These are phyloP conservation scores for Hymenoscyphus scutula DNA, from an alignment of 2,329 filamentous ascomycete genomes.

Conservation along the genomic window DNA sequence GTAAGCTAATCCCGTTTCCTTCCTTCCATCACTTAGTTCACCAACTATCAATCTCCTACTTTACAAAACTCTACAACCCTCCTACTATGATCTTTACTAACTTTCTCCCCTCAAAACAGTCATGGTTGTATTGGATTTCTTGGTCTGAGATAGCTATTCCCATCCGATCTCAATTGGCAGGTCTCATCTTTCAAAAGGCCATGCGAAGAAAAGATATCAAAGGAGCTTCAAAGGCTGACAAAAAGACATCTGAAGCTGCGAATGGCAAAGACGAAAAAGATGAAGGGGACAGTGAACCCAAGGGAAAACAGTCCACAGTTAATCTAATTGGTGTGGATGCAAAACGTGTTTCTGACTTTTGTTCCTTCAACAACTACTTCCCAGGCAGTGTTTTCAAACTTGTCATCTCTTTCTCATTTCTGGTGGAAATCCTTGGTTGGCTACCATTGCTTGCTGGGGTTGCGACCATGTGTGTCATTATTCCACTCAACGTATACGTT, in stretches of 20 bases:
- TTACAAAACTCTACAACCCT: not conserved
- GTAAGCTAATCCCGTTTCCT: not conserved
- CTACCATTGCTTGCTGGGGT: conserved; percentile 64
- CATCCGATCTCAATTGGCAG: conserved; percentile 66
- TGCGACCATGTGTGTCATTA: conserved; percentile 58
- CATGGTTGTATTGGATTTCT: conserved; percentile 64
- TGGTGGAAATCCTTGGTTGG: conserved; percentile 71
- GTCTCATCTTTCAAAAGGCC: conserved; percentile 73
- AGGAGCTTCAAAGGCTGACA: conserved; percentile 49
- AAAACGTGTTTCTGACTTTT: conserved; percentile 66
- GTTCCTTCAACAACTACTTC: conserved; percentile 64
- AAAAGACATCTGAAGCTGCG: conserved; percentile 36
- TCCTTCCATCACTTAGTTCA: not conserved
- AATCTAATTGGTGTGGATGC: conserved; percentile 78
- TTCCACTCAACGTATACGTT: conserved; percentile 66
- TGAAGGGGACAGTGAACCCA: conserved; percentile 47
- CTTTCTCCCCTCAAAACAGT: not conserved
- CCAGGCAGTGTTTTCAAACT: conserved; percentile 62
- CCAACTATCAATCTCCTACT: not conserved
- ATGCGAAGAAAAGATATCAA: conserved; percentile 77
- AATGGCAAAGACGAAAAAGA: conserved; percentile 37
- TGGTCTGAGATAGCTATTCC: conserved; percentile 63
- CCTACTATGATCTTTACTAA: not conserved
- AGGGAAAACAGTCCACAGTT: conserved; percentile 68
- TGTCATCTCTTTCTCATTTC: conserved; percentile 62